Percentiles rank a stretch among this genome's conserved stretches.
Evolutionary conservation across 495 filamentous ascomycete species (phyloP).

Genomic region (Talaromyces adpressus): DNA sequence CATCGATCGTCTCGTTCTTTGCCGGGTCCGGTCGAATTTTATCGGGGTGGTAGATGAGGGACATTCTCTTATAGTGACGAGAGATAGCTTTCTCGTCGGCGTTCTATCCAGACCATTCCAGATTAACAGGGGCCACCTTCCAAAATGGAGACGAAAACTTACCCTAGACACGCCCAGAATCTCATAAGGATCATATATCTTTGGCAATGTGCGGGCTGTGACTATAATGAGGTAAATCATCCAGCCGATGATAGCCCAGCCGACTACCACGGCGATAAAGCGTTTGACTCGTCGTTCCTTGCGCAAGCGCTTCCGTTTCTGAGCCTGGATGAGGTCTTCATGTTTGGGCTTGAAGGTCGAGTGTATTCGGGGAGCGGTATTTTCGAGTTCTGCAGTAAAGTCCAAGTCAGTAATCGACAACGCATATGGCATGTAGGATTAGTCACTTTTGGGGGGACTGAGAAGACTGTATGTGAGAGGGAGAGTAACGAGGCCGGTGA

Average conservation of each 20-base stretch:
- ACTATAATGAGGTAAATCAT: constrained; percentile 88
- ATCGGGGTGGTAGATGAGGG: constrained; percentile 85
- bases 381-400: constrained; percentile 48
- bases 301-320: constrained; percentile 82
- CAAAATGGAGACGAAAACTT: constrained; percentile 17
- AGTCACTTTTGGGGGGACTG: constrained; percentile 70
- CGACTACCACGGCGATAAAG: constrained; percentile 62
- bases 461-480: constrained; percentile 85
- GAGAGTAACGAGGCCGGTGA: constrained; percentile 78
- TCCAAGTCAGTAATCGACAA: background rate
- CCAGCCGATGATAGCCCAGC: constrained; percentile 80
- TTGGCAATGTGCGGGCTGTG: constrained; percentile 62
- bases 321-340: constrained; percentile 73
- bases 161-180: constrained; percentile 81
- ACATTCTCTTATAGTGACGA: constrained; percentile 76
- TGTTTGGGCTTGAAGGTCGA: constrained; percentile 77
- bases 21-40: constrained; percentile 74
- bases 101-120: constrained; percentile 44
- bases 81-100: constrained; percentile 86
- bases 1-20: constrained; percentile 84
- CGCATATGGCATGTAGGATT: constrained; percentile 15
- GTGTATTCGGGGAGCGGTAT: constrained; percentile 59
- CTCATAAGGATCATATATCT: constrained; percentile 95
- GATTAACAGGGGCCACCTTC: background rate
- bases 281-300: constrained; percentile 88